Conservation (phyloP, 2,329 filamentous ascomycete genomes). For the Beauveria medogensis region DNA sequence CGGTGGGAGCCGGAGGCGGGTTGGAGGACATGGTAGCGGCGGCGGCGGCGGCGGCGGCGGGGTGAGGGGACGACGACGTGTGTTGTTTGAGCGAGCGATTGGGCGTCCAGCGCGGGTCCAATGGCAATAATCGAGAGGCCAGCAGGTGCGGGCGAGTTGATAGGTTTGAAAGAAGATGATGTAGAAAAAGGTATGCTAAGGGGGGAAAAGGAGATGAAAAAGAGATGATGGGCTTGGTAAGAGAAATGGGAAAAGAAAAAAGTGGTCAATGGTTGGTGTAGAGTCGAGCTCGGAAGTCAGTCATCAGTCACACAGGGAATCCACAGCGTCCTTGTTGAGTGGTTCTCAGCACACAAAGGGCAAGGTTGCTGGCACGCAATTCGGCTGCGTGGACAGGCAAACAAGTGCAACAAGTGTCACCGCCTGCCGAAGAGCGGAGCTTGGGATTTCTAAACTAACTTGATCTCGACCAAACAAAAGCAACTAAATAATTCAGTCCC, state of each 20-base stretch:
- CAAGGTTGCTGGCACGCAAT: conserved; percentile 7
- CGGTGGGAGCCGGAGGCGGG: conserved; percentile 18
- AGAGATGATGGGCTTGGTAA: not conserved
- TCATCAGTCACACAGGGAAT: not conserved
- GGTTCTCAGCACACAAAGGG: not conserved
- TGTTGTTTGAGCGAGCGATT: not conserved
- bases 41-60: conserved; percentile 24
- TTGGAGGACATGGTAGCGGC: conserved; percentile 22
- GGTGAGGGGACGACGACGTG: not conserved
- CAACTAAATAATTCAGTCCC: no score
- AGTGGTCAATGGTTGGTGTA: not conserved
- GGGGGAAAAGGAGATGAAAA: not conserved
- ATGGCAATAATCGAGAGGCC: not conserved
- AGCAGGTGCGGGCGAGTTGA: not conserved
- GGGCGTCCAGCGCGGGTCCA: conserved; percentile 4
- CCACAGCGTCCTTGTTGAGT: not conserved
- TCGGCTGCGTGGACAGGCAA: not conserved
- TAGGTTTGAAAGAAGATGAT: not conserved
- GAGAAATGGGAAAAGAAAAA: not conserved
- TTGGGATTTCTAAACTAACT: not conserved
- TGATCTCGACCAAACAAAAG: no score
- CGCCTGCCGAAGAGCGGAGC: conserved; percentile 5
- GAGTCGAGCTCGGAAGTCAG: not conserved
- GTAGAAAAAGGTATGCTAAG: not conserved
- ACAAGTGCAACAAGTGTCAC: not conserved